Base-by-base conservation (phyloP, 768 basidiomycete species). In the Boletales sp. region DNA sequence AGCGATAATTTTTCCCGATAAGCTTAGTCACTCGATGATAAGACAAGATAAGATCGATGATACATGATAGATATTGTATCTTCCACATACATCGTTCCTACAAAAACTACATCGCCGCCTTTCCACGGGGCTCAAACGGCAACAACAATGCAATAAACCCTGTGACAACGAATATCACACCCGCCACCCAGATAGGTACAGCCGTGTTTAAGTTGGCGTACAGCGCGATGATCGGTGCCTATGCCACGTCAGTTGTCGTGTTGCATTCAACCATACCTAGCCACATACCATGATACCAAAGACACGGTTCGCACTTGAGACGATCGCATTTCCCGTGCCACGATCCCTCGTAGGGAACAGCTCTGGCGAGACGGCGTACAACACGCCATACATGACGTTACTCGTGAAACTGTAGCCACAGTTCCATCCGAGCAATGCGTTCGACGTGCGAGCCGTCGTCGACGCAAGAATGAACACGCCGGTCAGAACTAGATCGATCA, bases 71-170 rank as follows among this genome's bases (percentile, higher is more conserved):
- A 4, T 32, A 6, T 14, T 1, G 34, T 18, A 17, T 31, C 8
- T 41, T 19, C 10, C 3, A 29, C 29, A 43, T 19, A 7, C 14
- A 17, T 7, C 39, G 19, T n/a, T 27, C 17, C 5, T 6, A 29
- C 7, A 14, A 34, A 13, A 13, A 47, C 58, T 65, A 80, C 49
- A 81, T 52, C 21, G 78, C 73, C 5, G 82, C 79, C 55, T 74
- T 80, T 4, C 82, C 82, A 18, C 76, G 67, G 8, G 81, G 74
- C 55, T 84, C 82, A 51, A 78, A 80, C 3, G 82, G 82, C 31
- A 84, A 56, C 38, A 81, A 45, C 44, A 82, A 50, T 4, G 77
- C 72, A 19, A 81, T 64, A 37, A 77, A 45, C 0, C 80, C 79
- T 5, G 79, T 65, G 7, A 69, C 65, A 30, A 83, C 41, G 60